Evolutionary conservation across 345 rosid genomes (phyloP).

Genomic region (Draba incana): DNA sequence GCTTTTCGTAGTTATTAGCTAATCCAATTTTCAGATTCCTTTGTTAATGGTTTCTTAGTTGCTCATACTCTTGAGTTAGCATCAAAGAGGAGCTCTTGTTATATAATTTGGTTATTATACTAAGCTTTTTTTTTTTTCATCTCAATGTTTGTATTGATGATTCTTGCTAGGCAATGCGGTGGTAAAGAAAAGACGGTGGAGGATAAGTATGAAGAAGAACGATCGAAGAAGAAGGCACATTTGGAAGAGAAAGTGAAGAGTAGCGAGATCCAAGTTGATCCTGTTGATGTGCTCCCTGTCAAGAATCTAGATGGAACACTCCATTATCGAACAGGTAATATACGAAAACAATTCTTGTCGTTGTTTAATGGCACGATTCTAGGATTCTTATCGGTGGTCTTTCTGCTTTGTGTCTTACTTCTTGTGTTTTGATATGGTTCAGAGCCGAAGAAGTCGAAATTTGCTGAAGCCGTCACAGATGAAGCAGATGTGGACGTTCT

Average conservation of each 20-base stretch:
- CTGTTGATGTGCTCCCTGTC: slow-evolving; percentile 84
- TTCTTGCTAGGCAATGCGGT: slow-evolving; percentile 53
- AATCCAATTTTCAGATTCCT: not conserved
- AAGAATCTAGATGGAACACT: slow-evolving; percentile 81
- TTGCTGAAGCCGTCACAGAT: slow-evolving; percentile 33
- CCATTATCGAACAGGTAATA: slow-evolving; percentile 59
- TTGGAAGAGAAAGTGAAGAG: slow-evolving; percentile 49
- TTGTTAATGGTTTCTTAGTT: not conserved
- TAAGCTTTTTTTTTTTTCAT: no score
- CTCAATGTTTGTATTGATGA: slow-evolving; percentile 11
- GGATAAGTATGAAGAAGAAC: slow-evolving; percentile 74
- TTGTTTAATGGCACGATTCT: not conserved
- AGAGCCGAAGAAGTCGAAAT: slow-evolving; percentile 44
- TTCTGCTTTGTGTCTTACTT: slow-evolving; percentile 1
- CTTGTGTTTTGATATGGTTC: slow-evolving; percentile 33
- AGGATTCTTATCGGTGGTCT: not conserved
- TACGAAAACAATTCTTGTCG: not conserved
- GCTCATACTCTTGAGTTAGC: not conserved
- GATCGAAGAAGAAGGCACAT: slow-evolving; percentile 50
- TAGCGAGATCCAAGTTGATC: slow-evolving; percentile 51
- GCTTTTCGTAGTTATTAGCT: not conserved
- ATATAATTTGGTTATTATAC: not conserved
- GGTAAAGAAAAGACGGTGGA: slow-evolving; percentile 62
- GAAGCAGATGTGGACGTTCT: slow-evolving; percentile 40
- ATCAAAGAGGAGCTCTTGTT: not conserved